These are phyloP conservation scores for Fraxinus floribunda DNA, from an alignment of 305 asterid species.

Conservation along the genomic window DNA sequence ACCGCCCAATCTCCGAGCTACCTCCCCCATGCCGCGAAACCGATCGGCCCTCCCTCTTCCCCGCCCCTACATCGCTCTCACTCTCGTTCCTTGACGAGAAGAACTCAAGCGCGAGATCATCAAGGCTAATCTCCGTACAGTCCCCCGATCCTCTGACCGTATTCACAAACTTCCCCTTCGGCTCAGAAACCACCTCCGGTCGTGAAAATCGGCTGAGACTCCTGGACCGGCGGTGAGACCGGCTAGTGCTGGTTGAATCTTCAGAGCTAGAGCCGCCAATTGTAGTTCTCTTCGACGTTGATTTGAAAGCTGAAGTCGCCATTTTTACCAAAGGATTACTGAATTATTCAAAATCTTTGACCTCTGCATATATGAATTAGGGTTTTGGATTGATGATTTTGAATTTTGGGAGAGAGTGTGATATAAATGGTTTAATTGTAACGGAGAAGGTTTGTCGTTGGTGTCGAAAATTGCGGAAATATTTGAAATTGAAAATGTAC, in stretches of 20 bases:
- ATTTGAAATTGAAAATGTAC: slow-evolving; percentile 43
- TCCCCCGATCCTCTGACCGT: slow-evolving; percentile 51
- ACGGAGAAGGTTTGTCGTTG: slow-evolving; percentile 47
- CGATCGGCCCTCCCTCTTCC: slow-evolving; percentile 47
- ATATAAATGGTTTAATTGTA: slow-evolving; percentile 19
- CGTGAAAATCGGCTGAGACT: slow-evolving; percentile 48
- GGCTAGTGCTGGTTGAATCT: slow-evolving; percentile 16
- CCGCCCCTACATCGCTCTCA: slow-evolving; percentile 36
- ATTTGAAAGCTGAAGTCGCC: slow-evolving; percentile 91
- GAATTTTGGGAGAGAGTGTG: slow-evolving; percentile 7
- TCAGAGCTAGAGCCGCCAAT: slow-evolving; percentile 25
- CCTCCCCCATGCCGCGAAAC: slow-evolving; percentile 38
- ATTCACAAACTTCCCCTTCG: slow-evolving; percentile 46
- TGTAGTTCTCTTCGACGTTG: slow-evolving; percentile 59
- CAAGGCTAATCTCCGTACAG: slow-evolving; percentile 79
- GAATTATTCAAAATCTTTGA: not conserved
- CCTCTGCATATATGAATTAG: not conserved
- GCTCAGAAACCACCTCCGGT: slow-evolving; percentile 24
- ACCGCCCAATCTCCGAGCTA: slow-evolving; percentile 59
- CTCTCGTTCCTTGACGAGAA: slow-evolving; percentile 43
- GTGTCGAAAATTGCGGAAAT: slow-evolving; percentile 32
- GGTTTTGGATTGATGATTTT: slow-evolving; percentile 8
- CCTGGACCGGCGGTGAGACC: slow-evolving; percentile 44
- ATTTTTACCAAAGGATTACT: slow-evolving; percentile 28
- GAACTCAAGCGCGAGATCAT: slow-evolving; percentile 82